These are phyloP conservation scores for Stagonosporopsis rhizophila DNA, from an alignment of 2,329 filamentous ascomycete genomes.

Conservation along the genomic window DNA sequence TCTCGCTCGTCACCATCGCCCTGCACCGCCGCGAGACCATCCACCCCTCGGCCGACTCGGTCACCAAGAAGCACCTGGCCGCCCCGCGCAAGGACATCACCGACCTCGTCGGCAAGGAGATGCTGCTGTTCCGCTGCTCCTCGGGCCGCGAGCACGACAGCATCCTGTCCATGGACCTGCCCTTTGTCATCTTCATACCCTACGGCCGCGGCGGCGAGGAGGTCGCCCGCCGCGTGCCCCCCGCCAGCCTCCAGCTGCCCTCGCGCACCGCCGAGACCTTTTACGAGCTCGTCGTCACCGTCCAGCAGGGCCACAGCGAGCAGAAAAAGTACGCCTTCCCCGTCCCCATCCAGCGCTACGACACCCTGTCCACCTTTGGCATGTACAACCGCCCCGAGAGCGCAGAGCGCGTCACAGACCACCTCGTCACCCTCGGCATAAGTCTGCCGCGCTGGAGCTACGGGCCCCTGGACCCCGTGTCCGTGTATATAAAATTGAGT, in stretches of 20 bases:
- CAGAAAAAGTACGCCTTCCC: slow-evolving; percentile 93
- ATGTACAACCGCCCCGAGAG: slow-evolving; percentile 98
- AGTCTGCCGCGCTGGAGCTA: slow-evolving; percentile 96
- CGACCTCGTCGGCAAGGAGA: slow-evolving; percentile 94
- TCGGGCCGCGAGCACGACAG: slow-evolving; percentile 85
- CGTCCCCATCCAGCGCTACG: slow-evolving; percentile 89
- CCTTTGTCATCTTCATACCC: slow-evolving; percentile 96
- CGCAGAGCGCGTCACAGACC: slow-evolving; percentile 84
- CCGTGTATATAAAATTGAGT: slow-evolving; percentile 91
- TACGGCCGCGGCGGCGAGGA: slow-evolving; percentile 92
- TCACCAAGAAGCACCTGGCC: slow-evolving; percentile 89
- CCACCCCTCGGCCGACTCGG: slow-evolving; percentile 91
- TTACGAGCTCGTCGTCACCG: slow-evolving; percentile 94
- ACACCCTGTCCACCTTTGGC: slow-evolving; percentile 96
- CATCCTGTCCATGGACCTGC: slow-evolving; percentile 94
- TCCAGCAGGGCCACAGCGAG: slow-evolving; percentile 86
- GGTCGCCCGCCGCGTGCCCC: slow-evolving; percentile 85
- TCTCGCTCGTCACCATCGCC: slow-evolving; percentile 93
- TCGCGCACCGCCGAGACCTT: slow-evolving; percentile 95
- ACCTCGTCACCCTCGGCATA: slow-evolving; percentile 88
- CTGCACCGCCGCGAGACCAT: slow-evolving; percentile 94
- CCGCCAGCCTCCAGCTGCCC: slow-evolving; percentile 87
- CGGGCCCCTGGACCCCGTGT: slow-evolving; percentile 91
- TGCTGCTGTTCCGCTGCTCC: slow-evolving; percentile 86
- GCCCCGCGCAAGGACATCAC: slow-evolving; percentile 88